Evolutionary conservation across 2,329 filamentous ascomycete genomes (phyloP).

Genomic region (Epichloe bromicola): DNA sequence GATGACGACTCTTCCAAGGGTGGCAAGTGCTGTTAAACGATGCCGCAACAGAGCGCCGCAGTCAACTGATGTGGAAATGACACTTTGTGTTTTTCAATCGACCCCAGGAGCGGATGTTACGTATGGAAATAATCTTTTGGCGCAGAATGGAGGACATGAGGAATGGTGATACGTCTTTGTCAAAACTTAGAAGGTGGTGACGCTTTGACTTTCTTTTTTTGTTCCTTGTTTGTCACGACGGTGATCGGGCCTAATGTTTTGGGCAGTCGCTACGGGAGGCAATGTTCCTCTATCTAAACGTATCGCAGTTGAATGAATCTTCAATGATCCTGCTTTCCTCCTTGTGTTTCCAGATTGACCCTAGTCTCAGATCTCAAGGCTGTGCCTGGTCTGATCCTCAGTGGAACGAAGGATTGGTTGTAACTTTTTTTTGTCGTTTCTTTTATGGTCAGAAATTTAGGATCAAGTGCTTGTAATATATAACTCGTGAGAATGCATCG

Average conservation of each 20-base stretch:
- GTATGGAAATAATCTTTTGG: slow-evolving; percentile 17
- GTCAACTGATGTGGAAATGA: slow-evolving; percentile 4
- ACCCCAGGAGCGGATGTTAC: slow-evolving; percentile 20
- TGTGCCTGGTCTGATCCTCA: not conserved
- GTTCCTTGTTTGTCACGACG: slow-evolving; percentile 25
- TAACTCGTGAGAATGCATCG: too few species aligned
- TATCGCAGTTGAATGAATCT: slow-evolving; percentile 23
- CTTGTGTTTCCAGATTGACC: not conserved
- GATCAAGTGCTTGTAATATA: too few species aligned
- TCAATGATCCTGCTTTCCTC: slow-evolving; percentile 13
- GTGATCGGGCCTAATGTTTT: slow-evolving; percentile 23
- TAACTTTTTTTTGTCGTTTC: too few species aligned
- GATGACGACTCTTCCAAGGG: slow-evolving; percentile 64
- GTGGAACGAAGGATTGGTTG: not conserved
- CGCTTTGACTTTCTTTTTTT: slow-evolving; percentile 27
- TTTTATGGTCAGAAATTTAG: too few species aligned
- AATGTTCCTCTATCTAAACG: slow-evolving; percentile 21
- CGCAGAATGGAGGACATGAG: slow-evolving; percentile 19
- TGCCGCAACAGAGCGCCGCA: slow-evolving; percentile 8
- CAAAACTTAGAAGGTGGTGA: slow-evolving; percentile 27
- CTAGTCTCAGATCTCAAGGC: not conserved
- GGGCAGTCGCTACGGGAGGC: slow-evolving; percentile 22
- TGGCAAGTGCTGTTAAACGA: slow-evolving; percentile 64
- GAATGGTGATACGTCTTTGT: slow-evolving; percentile 21
- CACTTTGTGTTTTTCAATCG: slow-evolving; percentile 23